These are phyloP conservation scores for Domatiomyces catenatus DNA, from an alignment of 2,329 filamentous ascomycete genomes.

Conservation along the genomic window DNA sequence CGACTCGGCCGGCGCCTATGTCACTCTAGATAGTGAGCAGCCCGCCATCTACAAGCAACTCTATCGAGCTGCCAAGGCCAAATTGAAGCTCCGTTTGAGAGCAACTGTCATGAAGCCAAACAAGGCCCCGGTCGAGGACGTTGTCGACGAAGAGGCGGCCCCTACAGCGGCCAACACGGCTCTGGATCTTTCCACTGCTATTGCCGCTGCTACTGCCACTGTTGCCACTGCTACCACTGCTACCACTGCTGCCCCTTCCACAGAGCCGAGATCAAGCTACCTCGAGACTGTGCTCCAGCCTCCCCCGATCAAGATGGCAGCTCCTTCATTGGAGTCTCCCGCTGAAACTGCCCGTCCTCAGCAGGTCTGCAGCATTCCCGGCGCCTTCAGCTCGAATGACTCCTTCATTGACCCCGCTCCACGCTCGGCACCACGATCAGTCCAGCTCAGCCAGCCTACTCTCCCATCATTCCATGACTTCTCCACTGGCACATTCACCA, in stretches of 20 bases:
- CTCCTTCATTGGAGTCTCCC: slow-evolving; percentile 8
- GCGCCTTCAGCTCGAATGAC: slow-evolving; percentile 8
- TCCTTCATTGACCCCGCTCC: slow-evolving; percentile 2
- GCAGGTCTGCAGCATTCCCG: slow-evolving; percentile 12
- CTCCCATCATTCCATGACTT: slow-evolving; percentile 23
- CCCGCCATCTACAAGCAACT: slow-evolving; percentile 86
- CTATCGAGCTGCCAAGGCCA: slow-evolving; percentile 90
- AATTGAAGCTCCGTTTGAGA: slow-evolving; percentile 86
- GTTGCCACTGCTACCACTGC: slow-evolving; percentile 1
- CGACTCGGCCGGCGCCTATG: slow-evolving; percentile 70
- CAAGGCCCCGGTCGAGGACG: slow-evolving; percentile 3
- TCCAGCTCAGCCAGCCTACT: slow-evolving; percentile 19
- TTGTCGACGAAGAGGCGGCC: slow-evolving; percentile 4
- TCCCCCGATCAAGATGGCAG: neutral
- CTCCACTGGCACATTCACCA: slow-evolving; percentile 46
- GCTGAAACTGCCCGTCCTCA: slow-evolving; percentile 8
- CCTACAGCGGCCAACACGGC: slow-evolving; percentile 9
- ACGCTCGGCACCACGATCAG: slow-evolving; percentile 2
- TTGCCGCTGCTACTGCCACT: neutral
- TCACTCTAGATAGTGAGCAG: slow-evolving; percentile 64
- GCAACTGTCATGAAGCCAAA: slow-evolving; percentile 37
- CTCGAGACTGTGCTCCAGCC: slow-evolving; percentile 28
- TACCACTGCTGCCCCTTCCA: slow-evolving; percentile 4
- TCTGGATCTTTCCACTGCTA: neutral
- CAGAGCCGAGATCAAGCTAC: slow-evolving; percentile 23